Evolutionary conservation across 495 filamentous ascomycete species (phyloP).

Genomic region (Viridothelium virens): DNA sequence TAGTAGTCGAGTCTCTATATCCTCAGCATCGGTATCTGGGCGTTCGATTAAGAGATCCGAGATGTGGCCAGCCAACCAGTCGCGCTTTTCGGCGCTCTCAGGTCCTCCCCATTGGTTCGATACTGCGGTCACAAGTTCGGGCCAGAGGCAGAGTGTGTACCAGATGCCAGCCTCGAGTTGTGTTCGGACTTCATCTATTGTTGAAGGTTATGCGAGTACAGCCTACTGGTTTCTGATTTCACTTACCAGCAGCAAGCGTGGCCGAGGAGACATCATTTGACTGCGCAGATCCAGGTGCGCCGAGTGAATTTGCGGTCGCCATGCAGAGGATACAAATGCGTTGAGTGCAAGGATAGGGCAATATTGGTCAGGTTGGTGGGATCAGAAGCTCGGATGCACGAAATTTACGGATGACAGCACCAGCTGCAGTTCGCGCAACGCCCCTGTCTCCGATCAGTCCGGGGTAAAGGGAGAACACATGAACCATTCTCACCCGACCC

Average conservation of each 20-base stretch:
- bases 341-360: not conserved
- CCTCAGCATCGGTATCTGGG: constrained; percentile 70
- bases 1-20: constrained; percentile 73
- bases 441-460: constrained; percentile 6
- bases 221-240: not conserved
- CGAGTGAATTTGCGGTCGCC: not conserved
- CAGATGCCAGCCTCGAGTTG: constrained; percentile 59
- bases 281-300: not conserved
- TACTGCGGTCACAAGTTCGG: constrained; percentile 78
- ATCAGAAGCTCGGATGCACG: not conserved
- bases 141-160: constrained; percentile 73
- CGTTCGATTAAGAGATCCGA: constrained; percentile 64
- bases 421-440: not conserved
- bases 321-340: not conserved
- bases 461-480: constrained; percentile 8
- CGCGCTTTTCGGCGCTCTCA: constrained; percentile 77
- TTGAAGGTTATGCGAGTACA: not conserved
- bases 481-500: constrained; percentile 1
- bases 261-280: not conserved
- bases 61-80: constrained; percentile 89
- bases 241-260: not conserved
- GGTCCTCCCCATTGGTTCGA: constrained; percentile 80
- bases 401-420: constrained; percentile 1
- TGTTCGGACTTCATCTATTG: constrained; percentile 36
- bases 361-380: not conserved